Evolutionary conservation across 805 yeast species (phyloP), one percentile per base, ranked within the genome.

Genomic region (Wickerhamomyces kurtzmanii): DNA sequence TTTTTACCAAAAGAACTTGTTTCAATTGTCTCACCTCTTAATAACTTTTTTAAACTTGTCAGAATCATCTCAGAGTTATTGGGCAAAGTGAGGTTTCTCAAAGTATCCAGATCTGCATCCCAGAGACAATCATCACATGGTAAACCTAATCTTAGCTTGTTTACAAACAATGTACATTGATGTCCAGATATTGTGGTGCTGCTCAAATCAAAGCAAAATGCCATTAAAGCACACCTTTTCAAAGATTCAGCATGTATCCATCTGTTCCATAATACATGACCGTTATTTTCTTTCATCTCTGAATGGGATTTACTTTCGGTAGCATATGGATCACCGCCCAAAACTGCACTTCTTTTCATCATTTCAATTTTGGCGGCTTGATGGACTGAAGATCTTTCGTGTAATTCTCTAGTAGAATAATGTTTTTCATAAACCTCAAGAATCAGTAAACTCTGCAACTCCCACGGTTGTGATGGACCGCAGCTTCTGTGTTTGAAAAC

Each of bases 361-460:
- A 81, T 54, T 49, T 81, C 91, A 22, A 81, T 72, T 1, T 84
- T 75, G 0, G 91, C 78, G 5, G 86, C 91, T 46, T 82, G 93
- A 45, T 82, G 91, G 17, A 82, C 53, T 47, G 80, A 86, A 0
- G 81, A 79, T 29, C 93, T 53, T 52, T 81, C 93, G 45, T 82
- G 94, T 43, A 78, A 53, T 26, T 57, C 55, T 38, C 93, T 56
- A 18, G 70, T 63, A 1, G 81, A 61, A 42, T 75, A 74, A 35
- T 75, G 67, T 51, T 81, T 82, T 45, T 82, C 94, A 42, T 69
- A 74, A 54, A 75, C 71, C 44, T 82, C 91, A 10, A 83, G 45
- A 36, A 82, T 50, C 29, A 77, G 51, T 36, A 82, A 59, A 39
- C 81, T 61, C 48, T 83, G 93, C 24, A 83, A 10, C 15, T 31